These are phyloP conservation scores for Aureobasidium sp. DNA, from an alignment of 2,329 filamentous ascomycete species.

Conservation along the genomic window DNA sequence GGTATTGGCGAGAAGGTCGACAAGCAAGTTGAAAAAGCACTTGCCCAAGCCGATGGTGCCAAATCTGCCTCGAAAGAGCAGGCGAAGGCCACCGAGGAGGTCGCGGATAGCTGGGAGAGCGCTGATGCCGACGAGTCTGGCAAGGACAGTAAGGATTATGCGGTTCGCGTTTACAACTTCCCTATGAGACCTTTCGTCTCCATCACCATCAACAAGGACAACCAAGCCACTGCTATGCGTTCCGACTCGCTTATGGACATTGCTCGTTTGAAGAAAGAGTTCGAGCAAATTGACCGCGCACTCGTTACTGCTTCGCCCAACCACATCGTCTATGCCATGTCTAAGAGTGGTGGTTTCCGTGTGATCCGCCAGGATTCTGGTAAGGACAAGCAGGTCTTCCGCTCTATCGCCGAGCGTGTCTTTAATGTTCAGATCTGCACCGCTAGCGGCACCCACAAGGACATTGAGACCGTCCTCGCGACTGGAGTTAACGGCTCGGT, in stretches of 20 bases:
- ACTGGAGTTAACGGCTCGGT: slow-evolving; percentile 92
- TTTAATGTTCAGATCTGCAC: slow-evolving; percentile 87
- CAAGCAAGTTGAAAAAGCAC: slow-evolving; percentile 57
- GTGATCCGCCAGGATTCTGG: slow-evolving; percentile 94
- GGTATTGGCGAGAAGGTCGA: slow-evolving; percentile 56
- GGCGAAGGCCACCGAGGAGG: slow-evolving; percentile 46
- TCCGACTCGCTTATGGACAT: slow-evolving; percentile 84
- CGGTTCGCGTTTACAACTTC: slow-evolving; percentile 79
- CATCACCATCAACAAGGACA: slow-evolving; percentile 60
- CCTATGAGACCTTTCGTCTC: slow-evolving; percentile 95
- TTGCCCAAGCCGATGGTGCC: slow-evolving; percentile 48
- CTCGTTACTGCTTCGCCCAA: slow-evolving; percentile 81
- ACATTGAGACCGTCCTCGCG: slow-evolving; percentile 75
- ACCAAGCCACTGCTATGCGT: slow-evolving; percentile 57
- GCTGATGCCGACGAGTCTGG: slow-evolving; percentile 65
- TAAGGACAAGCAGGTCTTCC: slow-evolving; percentile 84
- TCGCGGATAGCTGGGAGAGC: slow-evolving; percentile 89
- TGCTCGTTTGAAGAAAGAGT: slow-evolving; percentile 91
- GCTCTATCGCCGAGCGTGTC: slow-evolving; percentile 82
- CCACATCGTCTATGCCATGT: slow-evolving; percentile 91
- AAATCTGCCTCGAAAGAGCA: slow-evolving; percentile 33
- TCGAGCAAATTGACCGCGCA: slow-evolving; percentile 93
- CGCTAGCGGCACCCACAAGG: slow-evolving; percentile 49
- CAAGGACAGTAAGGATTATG: slow-evolving; percentile 59
- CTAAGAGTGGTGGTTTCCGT: slow-evolving; percentile 80